Evolutionary conservation across 257 asterid species (phyloP).

Genomic region (Thymus quinquecostatus): DNA sequence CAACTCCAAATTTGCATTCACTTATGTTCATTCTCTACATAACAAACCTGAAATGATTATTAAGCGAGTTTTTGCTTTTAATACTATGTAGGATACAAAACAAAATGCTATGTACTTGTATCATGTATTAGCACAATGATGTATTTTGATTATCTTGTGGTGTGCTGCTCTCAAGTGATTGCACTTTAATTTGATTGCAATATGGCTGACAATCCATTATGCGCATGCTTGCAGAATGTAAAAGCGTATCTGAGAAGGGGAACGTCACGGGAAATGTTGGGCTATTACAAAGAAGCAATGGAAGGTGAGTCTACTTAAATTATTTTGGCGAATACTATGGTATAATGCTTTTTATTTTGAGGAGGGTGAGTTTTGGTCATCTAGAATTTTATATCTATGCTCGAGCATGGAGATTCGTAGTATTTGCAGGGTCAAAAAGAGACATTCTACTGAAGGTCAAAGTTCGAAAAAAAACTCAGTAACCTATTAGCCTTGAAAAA

Average conservation of each 20-base stretch:
- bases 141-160: constrained; percentile 3
- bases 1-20: too few relatives aligned
- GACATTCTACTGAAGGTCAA: too few relatives aligned
- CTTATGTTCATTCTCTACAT: constrained; percentile 9
- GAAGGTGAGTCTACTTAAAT: constrained; percentile 57
- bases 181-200: too few relatives aligned
- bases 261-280: constrained; percentile 90
- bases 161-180: too few relatives aligned
- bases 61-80: background rate
- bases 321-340: background rate
- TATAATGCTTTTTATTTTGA: background rate
- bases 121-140: constrained; percentile 20
- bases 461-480: too few relatives aligned
- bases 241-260: constrained; percentile 91
- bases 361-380: constrained; percentile 1
- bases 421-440: background rate
- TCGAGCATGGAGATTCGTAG: background rate
- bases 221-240: constrained; percentile 66
- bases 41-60: background rate
- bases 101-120: background rate
- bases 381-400: constrained; percentile 13
- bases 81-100: background rate
- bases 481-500: too few relatives aligned
- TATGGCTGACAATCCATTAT: constrained; percentile 5
- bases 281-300: constrained; percentile 74